Conservation (phyloP, 1,139 yeast genomes). For the Hansenula anomala region DNA sequence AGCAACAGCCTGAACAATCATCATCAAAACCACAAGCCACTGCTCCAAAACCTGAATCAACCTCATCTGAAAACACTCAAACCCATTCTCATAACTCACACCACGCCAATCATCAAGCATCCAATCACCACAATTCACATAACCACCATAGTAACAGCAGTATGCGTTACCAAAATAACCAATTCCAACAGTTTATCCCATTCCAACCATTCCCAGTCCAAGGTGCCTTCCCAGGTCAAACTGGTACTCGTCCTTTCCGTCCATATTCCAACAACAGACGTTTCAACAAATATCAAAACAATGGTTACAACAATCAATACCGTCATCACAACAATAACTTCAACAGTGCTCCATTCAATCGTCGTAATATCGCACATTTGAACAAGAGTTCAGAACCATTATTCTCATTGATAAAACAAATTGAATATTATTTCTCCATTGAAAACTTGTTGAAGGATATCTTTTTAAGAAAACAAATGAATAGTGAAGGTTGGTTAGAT, state of each 20-base stretch:
- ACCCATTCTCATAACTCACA: constrained; percentile 5
- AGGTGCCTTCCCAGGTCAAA: constrained; percentile 16
- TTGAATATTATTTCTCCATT: constrained; percentile 84
- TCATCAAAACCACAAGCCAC: constrained; percentile 2
- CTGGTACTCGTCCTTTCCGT: constrained; percentile 22
- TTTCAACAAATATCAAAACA: constrained; percentile 12
- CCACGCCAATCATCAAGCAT: constrained; percentile 4
- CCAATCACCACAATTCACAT: constrained; percentile 2
- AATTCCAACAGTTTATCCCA: constrained; percentile 14
- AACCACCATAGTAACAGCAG: constrained; percentile 6
- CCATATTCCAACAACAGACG: constrained; percentile 17
- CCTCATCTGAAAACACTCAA: constrained; percentile 1
- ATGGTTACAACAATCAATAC: constrained; percentile 6
- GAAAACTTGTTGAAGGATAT: constrained; percentile 84
- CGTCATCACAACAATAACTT: background rate
- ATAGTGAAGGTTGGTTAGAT: constrained; percentile 67
- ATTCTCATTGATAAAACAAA: constrained; percentile 42
- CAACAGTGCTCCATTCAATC: constrained; percentile 12
- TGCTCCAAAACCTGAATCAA: constrained; percentile 6
- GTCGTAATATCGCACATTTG: constrained; percentile 16
- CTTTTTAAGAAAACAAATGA: constrained; percentile 76
- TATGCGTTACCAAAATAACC: constrained; percentile 5
- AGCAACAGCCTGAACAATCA: background rate
- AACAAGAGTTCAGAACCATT: constrained; percentile 17
- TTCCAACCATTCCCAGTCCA: constrained; percentile 18